Conservation (phyloP, 148 eudicot species). For the Hydrangea macrophylla region DNA sequence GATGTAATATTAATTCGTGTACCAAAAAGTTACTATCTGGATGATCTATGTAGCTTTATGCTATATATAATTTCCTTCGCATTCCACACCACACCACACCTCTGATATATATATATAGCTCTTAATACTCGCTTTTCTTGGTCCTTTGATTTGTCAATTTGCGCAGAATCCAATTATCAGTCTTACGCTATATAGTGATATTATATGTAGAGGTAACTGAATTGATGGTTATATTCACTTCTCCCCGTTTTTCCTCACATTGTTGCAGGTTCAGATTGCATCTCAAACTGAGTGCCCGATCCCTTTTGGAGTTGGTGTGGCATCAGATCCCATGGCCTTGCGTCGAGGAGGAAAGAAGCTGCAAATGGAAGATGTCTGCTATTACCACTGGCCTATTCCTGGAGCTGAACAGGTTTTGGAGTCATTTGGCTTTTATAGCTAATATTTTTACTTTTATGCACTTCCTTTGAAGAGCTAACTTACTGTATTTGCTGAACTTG, state of each 20-base stretch:
- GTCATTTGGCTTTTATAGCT: not conserved
- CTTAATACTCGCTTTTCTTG: not conserved
- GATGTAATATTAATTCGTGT: no score
- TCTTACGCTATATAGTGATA: no score
- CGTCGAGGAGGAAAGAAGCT: slow-evolving; percentile 90
- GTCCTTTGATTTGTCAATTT: not conserved
- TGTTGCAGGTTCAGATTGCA: slow-evolving; percentile 68
- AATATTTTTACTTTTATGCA: not conserved
- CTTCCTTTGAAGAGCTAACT: slow-evolving; percentile 9
- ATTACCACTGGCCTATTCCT: slow-evolving; percentile 79
- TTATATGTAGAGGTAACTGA: not conserved
- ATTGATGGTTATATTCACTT: not conserved
- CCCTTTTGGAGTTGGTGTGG: slow-evolving; percentile 86
- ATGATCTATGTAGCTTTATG: no score
- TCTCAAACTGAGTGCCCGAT: slow-evolving; percentile 44
- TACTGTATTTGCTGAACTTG: slow-evolving; percentile 11
- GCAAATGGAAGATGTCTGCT: slow-evolving; percentile 95
- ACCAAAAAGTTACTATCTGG: no score
- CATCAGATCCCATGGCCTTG: slow-evolving; percentile 88
- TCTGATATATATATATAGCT: no score
- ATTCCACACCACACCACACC: no score
- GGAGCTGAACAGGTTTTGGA: slow-evolving; percentile 69
- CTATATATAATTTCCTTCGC: no score
- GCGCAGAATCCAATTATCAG: no score
- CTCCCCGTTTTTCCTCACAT: not conserved